Evolutionary conservation across 202 grass and related monocot species (phyloP), one percentile per base, ranked within the genome.

Genomic region (Carex sylvatica): DNA sequence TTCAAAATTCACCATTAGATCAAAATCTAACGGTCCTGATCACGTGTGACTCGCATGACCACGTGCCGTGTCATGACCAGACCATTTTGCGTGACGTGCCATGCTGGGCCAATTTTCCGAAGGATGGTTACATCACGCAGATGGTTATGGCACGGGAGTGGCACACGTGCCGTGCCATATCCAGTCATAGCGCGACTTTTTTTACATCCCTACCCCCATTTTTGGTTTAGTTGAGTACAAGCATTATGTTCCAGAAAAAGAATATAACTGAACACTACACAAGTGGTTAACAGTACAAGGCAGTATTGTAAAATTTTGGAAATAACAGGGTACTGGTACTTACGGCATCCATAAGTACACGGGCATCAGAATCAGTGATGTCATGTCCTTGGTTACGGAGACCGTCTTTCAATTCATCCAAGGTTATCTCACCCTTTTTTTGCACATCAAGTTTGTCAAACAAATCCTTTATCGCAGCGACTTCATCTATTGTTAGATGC

Each of bases 291-390:
- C 7, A 9, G 47, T 77, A 77, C 52, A 38, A 77, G 8, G 16
- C 16, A 58, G 30, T 20, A 35, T 12, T 4, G 15, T 36, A 36
- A 20, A 58, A 20, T 35, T 76, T 35, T 35, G 28, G 15, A 77
- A 75, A 55, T 18, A 76, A 77, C 26, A 77, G 26, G 49, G 2
- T 77, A 59, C 59, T 49, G 15, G 51, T 59, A 90, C 91, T 97
- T 65, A 97, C 94, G 58, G 94, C 89, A 90, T 97, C 88, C 94
- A 97, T 93, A 70, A 97, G 73, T 78, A 88, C 91, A 40, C 56
- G 76, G 80, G 88, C 76, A 78, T 97, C 94, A 67, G 94, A 75
- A 90, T 92, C 91, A 82, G 89, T 61, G 81, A 97, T 88, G 40
- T 97, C 85, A 75, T 93, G 90, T 72, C 94, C 94, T 49, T 93